Percentiles rank a stretch among this genome's conserved stretches.
Conservation (phyloP, 2,329 filamentous ascomycete species). For the Pseudogymnoascus sp. region DNA sequence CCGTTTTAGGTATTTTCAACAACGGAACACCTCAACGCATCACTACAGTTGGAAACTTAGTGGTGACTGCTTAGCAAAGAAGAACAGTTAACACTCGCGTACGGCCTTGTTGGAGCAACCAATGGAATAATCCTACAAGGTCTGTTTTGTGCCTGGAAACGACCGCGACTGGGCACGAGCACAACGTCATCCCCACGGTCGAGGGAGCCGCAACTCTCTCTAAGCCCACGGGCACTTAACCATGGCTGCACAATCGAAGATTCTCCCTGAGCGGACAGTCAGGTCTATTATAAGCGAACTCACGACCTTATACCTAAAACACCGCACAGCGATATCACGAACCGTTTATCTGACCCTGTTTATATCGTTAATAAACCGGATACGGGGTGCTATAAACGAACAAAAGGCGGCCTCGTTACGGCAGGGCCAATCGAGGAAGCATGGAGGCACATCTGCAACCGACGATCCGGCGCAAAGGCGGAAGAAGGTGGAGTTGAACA, state of each 20-base stretch:
- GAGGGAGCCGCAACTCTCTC: background rate
- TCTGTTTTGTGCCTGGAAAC: background rate
- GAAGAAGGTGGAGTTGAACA: constrained; percentile 85
- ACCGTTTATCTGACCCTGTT: constrained; percentile 76
- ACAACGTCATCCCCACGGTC: constrained; percentile 12
- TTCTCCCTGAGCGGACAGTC: constrained; percentile 52
- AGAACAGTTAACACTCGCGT: background rate
- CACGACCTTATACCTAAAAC: constrained; percentile 63
- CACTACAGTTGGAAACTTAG: background rate
- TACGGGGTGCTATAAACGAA: constrained; percentile 84
- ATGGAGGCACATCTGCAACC: constrained; percentile 40
- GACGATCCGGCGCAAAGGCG: constrained; percentile 35
- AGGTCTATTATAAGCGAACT: constrained; percentile 57
- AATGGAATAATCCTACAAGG: constrained; percentile 6
- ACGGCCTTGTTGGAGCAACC: background rate
- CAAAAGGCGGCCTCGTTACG: constrained; percentile 76
- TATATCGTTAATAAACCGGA: constrained; percentile 71
- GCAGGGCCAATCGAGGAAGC: constrained; percentile 49
- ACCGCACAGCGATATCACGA: constrained; percentile 75
- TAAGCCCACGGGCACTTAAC: constrained; percentile 12
- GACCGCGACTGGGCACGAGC: constrained; percentile 1
- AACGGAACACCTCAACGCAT: background rate
- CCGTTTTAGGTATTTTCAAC: background rate
- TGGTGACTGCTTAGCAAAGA: background rate
- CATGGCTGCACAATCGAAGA: constrained; percentile 72